phyloP scores from a whole-genome alignment of 495 filamentous ascomycete species.

The Aspergillus sclerotiicarbonarius region DNA sequence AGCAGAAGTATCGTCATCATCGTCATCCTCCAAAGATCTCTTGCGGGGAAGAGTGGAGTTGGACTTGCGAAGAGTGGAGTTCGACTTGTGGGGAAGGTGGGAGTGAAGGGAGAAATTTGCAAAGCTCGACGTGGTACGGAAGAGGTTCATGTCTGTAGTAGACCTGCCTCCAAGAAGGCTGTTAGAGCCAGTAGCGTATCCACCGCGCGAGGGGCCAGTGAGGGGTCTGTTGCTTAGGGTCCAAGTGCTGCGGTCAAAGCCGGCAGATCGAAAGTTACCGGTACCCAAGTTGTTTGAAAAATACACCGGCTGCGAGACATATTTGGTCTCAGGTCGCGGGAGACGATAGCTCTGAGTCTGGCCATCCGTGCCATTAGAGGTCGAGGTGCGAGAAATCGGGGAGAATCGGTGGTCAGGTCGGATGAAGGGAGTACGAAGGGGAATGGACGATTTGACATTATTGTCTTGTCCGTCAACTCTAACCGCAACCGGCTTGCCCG shows the following conservation, averaged over 20 bases:
- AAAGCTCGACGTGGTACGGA: background rate
- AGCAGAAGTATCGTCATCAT: background rate
- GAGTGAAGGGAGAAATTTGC: background rate
- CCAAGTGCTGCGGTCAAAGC: background rate
- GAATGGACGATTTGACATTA: background rate
- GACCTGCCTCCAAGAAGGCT: background rate
- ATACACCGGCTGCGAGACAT: background rate
- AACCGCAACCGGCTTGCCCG: background rate
- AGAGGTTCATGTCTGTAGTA: background rate
- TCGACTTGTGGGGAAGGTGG: background rate
- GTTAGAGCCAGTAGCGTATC: background rate
- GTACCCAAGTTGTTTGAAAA: background rate
- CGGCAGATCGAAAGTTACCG: background rate
- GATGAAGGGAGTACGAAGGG: slow-evolving; percentile 1
- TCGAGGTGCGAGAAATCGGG: slow-evolving; percentile 1
- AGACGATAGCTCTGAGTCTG: too few species aligned
- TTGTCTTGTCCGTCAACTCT: background rate
- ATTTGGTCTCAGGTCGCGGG: background rate
- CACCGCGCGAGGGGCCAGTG: background rate
- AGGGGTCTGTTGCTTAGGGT: background rate
- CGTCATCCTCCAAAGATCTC: slow-evolving; percentile 15
- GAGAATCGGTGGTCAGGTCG: slow-evolving; percentile 13
- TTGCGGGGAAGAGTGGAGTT: slow-evolving; percentile 9
- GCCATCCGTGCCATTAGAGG: background rate
- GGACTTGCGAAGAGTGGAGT: background rate